A percentile compares a stretch with the other conserved stretches of the same genome.
phyloP scores from a whole-genome alignment of 441 rosid species.

The Kokia cookei region DNA sequence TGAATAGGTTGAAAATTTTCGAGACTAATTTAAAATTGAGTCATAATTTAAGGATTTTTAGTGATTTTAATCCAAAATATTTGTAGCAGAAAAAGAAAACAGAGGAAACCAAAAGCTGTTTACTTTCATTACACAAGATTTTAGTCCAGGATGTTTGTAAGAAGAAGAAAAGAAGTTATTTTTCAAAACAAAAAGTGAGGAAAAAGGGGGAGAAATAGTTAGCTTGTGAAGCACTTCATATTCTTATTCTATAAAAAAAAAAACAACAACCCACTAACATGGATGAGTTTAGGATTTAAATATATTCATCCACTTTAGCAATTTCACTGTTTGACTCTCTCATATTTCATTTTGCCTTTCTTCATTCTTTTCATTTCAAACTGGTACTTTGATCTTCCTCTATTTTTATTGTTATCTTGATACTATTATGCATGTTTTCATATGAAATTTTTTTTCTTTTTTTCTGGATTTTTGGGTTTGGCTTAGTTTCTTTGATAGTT shows the following conservation, averaged over 20 bases:
- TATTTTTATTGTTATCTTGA: not conserved
- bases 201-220: constrained; percentile 10
- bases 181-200: not conserved
- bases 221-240: constrained; percentile 10
- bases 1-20: too few relatives aligned
- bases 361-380: not conserved
- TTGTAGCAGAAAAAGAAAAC: too few relatives aligned
- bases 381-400: constrained; percentile 22
- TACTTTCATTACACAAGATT: not conserved
- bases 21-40: too few relatives aligned
- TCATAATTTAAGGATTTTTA: too few relatives aligned
- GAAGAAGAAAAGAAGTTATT: not conserved
- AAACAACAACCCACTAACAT: not conserved
- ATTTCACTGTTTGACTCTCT: not conserved
- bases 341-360: not conserved
- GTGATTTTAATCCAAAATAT: too few relatives aligned
- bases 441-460: not conserved
- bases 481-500: not conserved
- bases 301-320: constrained; percentile 1
- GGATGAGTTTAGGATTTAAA: constrained; percentile 5
- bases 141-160: not conserved
- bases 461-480: not conserved
- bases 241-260: too few relatives aligned
- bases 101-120: too few relatives aligned
- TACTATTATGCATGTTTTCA: not conserved